These are phyloP conservation scores for Musa acuminata DNA, from an alignment of 176 grass and related monocot genomes.

Conservation along the genomic window DNA sequence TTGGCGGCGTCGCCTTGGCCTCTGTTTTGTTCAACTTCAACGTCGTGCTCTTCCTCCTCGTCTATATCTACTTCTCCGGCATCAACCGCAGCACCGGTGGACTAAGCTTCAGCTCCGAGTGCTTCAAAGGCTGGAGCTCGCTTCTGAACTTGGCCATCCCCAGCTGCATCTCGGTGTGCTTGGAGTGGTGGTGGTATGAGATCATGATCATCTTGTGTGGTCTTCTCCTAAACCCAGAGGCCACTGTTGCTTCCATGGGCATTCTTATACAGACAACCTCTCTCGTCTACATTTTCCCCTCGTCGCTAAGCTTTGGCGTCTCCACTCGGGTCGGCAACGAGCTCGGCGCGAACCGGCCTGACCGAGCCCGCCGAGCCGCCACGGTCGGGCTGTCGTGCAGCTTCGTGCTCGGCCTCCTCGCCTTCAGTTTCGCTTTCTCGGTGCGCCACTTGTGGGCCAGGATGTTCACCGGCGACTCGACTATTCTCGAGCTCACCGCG, in stretches of 20 bases:
- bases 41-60: slow-evolving; percentile 58
- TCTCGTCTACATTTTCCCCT: slow-evolving; percentile 88
- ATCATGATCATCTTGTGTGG: slow-evolving; percentile 96
- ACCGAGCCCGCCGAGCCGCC: slow-evolving; percentile 38
- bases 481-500: slow-evolving; percentile 53
- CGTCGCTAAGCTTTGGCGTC: slow-evolving; percentile 90
- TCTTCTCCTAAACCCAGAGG: slow-evolving; percentile 48
- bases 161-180: slow-evolving; percentile 71
- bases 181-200: slow-evolving; percentile 99
- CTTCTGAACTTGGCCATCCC: slow-evolving; percentile 44
- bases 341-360: slow-evolving; percentile 63
- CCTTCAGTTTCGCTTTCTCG: slow-evolving; percentile 46
- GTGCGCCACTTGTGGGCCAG: slow-evolving; percentile 57
- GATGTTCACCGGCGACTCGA: slow-evolving; percentile 63
- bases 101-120: slow-evolving; percentile 32
- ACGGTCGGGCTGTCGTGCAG: slow-evolving; percentile 45
- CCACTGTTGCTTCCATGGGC: slow-evolving; percentile 78
- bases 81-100: slow-evolving; percentile 50
- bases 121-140: slow-evolving; percentile 53
- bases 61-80: slow-evolving; percentile 52
- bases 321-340: slow-evolving; percentile 86
- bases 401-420: slow-evolving; percentile 40
- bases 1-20: slow-evolving; percentile 64
- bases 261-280: slow-evolving; percentile 81
- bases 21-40: slow-evolving; percentile 66